Evolutionary conservation across 2,329 filamentous ascomycete genomes (phyloP).

Genomic region (Teratosphaeria viscida): DNA sequence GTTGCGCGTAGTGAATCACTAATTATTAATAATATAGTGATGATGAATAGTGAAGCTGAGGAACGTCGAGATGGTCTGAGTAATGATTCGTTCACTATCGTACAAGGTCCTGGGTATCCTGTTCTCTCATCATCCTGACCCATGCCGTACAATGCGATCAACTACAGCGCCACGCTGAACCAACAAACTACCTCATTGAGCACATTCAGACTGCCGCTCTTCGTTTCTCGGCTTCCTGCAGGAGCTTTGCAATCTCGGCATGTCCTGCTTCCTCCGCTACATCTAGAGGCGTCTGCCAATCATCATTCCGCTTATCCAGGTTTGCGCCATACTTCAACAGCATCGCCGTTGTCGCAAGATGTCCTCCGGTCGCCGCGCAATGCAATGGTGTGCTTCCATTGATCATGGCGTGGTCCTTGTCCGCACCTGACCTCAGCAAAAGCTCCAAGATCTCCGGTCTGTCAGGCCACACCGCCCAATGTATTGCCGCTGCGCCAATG

Average conservation of each 20-base stretch:
- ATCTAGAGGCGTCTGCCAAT: conserved; percentile 16
- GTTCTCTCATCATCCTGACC: neutral
- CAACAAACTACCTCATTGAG: neutral
- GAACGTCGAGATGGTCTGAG: no score
- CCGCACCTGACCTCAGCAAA: conserved; percentile 18
- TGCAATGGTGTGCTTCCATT: conserved; percentile 22
- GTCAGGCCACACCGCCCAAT: conserved; percentile 21
- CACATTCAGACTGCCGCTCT: neutral
- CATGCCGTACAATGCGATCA: neutral
- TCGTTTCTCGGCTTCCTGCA: conserved; percentile 5
- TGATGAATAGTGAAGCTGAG: no score
- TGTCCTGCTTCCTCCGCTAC: conserved; percentile 12
- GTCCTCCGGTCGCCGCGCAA: conserved; percentile 19
- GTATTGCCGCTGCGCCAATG: conserved; percentile 21
- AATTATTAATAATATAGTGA: no score
- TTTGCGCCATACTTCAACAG: conserved; percentile 21
- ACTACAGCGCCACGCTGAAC: conserved; percentile 1
- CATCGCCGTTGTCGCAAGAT: conserved; percentile 13
- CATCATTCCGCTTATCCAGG: conserved; percentile 14
- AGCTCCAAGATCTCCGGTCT: conserved; percentile 15
- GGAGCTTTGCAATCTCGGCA: conserved; percentile 8
- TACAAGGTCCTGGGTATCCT: neutral
- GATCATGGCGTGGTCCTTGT: conserved; percentile 16
- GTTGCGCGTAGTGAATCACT: no score
- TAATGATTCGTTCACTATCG: neutral